These are phyloP conservation scores for Aspergillus haitiensis DNA, from an alignment of 495 filamentous ascomycete genomes.

Conservation along the genomic window DNA sequence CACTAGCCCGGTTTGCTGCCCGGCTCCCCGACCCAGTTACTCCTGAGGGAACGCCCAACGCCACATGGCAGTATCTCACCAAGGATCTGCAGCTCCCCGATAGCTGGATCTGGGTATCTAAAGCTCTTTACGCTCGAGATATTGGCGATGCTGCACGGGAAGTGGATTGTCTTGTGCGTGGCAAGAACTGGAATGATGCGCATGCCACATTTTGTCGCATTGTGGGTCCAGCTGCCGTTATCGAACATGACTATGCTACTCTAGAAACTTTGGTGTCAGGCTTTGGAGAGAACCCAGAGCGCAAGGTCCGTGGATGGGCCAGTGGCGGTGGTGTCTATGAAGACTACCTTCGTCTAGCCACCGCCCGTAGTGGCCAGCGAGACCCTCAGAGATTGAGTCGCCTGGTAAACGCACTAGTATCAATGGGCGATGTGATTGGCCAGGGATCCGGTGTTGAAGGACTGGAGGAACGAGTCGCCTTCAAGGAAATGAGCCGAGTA, in stretches of 20 bases:
- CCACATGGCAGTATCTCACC: conserved; percentile 56
- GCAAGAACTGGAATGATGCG: conserved; percentile 73
- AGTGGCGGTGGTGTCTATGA: conserved; percentile 78
- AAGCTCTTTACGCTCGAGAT: conserved; percentile 76
- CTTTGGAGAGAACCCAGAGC: conserved; percentile 58
- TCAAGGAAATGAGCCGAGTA: conserved; percentile 62
- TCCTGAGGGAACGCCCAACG: conserved; percentile 45
- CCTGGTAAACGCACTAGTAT: conserved; percentile 62
- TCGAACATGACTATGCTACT: conserved; percentile 70
- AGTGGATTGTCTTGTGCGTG: conserved; percentile 73
- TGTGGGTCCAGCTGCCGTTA: conserved; percentile 77
- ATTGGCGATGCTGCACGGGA: conserved; percentile 64
- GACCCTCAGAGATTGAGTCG: conserved; percentile 52
- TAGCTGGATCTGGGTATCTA: conserved; percentile 81
- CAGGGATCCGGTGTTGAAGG: conserved; percentile 56
- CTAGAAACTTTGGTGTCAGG: conserved; percentile 62
- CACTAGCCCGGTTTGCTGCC: conserved; percentile 59
- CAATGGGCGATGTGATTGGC: conserved; percentile 57
- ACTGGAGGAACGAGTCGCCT: conserved; percentile 78
- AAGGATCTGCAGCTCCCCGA: conserved; percentile 65
- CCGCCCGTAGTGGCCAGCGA: conserved; percentile 36
- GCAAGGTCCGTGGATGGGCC: conserved; percentile 62
- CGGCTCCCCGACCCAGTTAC: conserved; percentile 56
- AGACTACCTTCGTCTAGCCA: conserved; percentile 67
- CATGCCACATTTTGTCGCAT: conserved; percentile 74